These are phyloP conservation scores for Barnettozyma vustinii DNA, from an alignment of 805 yeast genomes.

Conservation along the genomic window DNA sequence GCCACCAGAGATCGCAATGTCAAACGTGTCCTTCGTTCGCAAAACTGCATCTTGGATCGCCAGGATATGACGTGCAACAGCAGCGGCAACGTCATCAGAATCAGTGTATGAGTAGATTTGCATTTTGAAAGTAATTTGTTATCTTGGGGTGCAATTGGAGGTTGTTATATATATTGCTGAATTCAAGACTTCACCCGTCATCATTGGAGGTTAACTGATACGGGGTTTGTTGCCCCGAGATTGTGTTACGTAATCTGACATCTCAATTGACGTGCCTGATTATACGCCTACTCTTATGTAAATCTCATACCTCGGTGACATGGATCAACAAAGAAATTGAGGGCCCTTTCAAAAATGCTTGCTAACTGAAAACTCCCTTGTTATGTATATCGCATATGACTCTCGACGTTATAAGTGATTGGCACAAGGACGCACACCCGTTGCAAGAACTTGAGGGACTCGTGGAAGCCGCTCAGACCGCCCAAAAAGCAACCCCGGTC, in stretches of 20 bases:
- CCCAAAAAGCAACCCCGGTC: slow-evolving; percentile 11
- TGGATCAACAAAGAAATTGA: too few species aligned
- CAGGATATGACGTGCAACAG: slow-evolving; percentile 61
- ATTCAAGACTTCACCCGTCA: background rate
- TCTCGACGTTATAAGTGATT: background rate
- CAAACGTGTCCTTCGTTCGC: slow-evolving; percentile 41
- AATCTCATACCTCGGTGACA: background rate
- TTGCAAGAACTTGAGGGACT: background rate
- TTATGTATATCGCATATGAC: background rate
- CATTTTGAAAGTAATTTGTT: slow-evolving; percentile 26
- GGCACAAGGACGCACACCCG: background rate
- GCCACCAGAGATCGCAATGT: slow-evolving; percentile 87
- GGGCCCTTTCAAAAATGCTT: too few species aligned
- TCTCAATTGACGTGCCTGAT: background rate
- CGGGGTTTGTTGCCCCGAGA: background rate
- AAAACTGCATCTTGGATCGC: slow-evolving; percentile 59
- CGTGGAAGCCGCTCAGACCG: slow-evolving; percentile 8
- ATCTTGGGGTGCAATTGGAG: background rate
- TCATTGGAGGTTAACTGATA: too few species aligned
- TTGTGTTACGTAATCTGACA: background rate
- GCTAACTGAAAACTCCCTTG: background rate
- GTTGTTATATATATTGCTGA: background rate
- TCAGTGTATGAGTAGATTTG: slow-evolving; percentile 38
- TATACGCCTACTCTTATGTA: background rate
- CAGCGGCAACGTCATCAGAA: slow-evolving; percentile 54